Base-by-base conservation (phyloP, 306 rosid genomes). In the Quercus glauca region DNA sequence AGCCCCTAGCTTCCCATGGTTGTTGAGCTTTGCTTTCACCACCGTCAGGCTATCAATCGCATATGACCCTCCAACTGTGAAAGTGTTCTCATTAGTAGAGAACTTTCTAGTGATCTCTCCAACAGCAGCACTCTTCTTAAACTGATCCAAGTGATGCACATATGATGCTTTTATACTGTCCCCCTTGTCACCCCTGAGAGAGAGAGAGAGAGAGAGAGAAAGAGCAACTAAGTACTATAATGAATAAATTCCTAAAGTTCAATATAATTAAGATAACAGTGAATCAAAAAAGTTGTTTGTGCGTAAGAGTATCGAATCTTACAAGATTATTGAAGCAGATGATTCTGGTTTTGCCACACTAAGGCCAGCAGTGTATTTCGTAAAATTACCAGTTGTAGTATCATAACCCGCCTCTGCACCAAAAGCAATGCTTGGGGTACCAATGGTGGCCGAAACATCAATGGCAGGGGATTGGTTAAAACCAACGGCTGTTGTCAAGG, bases 321-420 rank as follows among this genome's bases (percentile, higher is more conserved):
- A 96, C 99, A 96, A 60, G 82, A 93, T 76, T 77, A 96, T 79
- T 31, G 98, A 83, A 25, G 97, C 97, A 71, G 79, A 81, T 74
- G 91, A 85, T 76, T 91, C 92, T 0, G 90, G 85, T 80, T 76
- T 90, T 11, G 92, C 57, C 79, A 93, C 73, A 20, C 88, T 91
- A 64, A 96, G 74, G 73, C 98, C 99, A 77, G 94, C 92, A 57
- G 88, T 87, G 75, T 96, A 96, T 87, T 96, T 96, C 0, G 92
- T 84, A 43, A 96, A 93, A 70, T 83, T 76, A 59, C 96, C 93
- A 49, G 92, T 58, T 51, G 86, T 77, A 52, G 97, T 85, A 79
- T 96, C 98, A 87, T 93, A 93, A 72, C 97, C 93, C 26, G 96
- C 97, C 85, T 96, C 98, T 55, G 85, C 93, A 72, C 99, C 99